These are phyloP conservation scores for Colletotrichum gigasporum DNA, from an alignment of 2,329 filamentous ascomycete species.

Conservation along the genomic window DNA sequence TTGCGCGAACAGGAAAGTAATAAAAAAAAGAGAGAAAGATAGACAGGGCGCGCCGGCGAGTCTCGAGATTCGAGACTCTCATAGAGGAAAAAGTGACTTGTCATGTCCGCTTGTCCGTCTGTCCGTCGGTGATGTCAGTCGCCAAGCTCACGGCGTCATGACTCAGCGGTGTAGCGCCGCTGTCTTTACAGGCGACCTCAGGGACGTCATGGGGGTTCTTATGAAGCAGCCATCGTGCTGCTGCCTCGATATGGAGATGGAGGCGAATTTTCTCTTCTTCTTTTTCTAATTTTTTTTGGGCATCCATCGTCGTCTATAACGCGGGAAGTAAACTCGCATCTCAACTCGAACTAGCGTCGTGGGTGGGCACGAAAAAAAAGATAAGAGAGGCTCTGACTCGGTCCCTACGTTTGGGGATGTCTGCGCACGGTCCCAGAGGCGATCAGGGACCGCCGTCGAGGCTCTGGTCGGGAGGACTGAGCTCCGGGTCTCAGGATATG, in stretches of 20 bases:
- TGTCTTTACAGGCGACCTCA: conserved; percentile 5
- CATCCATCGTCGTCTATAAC: too few species aligned
- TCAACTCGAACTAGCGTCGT: too few species aligned
- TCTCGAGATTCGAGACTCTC: too few species aligned
- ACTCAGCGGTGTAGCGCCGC: background rate
- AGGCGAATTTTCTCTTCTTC: too few species aligned
- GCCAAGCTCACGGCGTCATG: background rate
- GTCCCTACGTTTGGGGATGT: conserved; percentile 5
- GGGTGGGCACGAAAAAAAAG: too few species aligned
- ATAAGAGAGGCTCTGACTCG: conserved; percentile 18
- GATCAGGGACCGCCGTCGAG: conserved; percentile 15
- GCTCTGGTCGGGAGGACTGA: conserved; percentile 12
- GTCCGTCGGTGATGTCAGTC: background rate
- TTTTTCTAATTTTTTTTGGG: too few species aligned
- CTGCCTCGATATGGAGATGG: background rate
- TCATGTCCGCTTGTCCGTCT: too few species aligned
- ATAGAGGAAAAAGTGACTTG: too few species aligned
- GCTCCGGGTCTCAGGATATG: conserved; percentile 31
- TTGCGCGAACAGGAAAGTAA: too few species aligned
- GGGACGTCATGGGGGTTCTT: background rate
- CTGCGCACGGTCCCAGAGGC: conserved; percentile 14
- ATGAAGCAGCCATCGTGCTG: background rate
- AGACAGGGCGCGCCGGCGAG: too few species aligned
- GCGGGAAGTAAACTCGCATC: too few species aligned
- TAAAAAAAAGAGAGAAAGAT: too few species aligned